Conservation (phyloP, 1,139 yeast species). For the Spathaspora sp. region DNA sequence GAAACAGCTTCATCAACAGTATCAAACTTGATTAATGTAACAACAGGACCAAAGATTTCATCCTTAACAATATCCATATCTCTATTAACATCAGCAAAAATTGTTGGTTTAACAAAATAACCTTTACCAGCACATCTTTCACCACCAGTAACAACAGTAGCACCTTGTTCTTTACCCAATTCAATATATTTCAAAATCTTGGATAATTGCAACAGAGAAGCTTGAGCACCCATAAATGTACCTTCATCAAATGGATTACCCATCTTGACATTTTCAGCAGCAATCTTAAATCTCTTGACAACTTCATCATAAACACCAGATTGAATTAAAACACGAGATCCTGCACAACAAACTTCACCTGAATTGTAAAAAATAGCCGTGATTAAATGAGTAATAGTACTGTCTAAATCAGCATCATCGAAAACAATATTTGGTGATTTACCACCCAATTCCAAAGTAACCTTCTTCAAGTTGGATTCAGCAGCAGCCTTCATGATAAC, state of each 20-base stretch:
- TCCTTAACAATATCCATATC: constrained; percentile 71
- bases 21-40: constrained; percentile 69
- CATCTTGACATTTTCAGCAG: constrained; percentile 55
- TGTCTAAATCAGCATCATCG: constrained; percentile 66
- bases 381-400: constrained; percentile 58
- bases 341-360: constrained; percentile 90
- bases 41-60: constrained; percentile 88
- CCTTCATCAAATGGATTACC: constrained; percentile 77
- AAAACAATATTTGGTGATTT: constrained; percentile 82
- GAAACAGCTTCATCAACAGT: constrained; percentile 68
- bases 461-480: constrained; percentile 66
- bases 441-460: constrained; percentile 84
- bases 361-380: constrained; percentile 68
- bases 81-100: constrained; percentile 68
- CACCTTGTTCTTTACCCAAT: constrained; percentile 74
- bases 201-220: constrained; percentile 70
- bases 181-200: constrained; percentile 74
- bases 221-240: constrained; percentile 84
- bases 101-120: constrained; percentile 76
- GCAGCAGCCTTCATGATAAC: constrained; percentile 73
- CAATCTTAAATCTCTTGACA: constrained; percentile 56
- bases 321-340: constrained; percentile 79
- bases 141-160: constrained; percentile 76
- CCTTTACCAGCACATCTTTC: constrained; percentile 66
- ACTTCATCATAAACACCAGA: constrained; percentile 72